These are phyloP conservation scores for Drosera spatulata DNA, from an alignment of 179 eudicot genomes.

Conservation along the genomic window DNA sequence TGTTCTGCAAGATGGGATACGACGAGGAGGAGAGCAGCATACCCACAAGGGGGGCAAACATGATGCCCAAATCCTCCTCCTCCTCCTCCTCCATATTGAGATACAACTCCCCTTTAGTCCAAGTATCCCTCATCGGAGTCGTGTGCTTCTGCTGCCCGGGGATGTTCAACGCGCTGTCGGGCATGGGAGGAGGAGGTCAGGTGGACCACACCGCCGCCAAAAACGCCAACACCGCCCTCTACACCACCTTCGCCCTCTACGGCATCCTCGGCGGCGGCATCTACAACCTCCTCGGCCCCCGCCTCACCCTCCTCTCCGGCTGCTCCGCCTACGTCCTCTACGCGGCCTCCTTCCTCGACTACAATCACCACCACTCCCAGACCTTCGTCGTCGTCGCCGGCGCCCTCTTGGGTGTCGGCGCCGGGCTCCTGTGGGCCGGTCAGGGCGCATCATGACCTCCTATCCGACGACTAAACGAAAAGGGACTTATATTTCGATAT, in stretches of 20 bases:
- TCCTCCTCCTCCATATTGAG: conserved; percentile 18
- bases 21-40: too few relatives aligned
- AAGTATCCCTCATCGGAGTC: conserved; percentile 60
- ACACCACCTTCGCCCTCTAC: conserved; percentile 74
- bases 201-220: conserved; percentile 81
- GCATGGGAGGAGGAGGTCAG: conserved; percentile 99
- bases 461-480: conserved; percentile 62
- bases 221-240: conserved; percentile 93
- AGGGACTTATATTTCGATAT: conserved; percentile 70
- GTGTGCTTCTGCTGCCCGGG: conserved; percentile 97
- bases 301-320: conserved; percentile 48
- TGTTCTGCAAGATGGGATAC: too few relatives aligned
- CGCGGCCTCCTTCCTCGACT: conserved; percentile 65
- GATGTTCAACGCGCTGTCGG: conserved; percentile 89
- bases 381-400: conserved; percentile 61
- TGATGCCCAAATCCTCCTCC: too few relatives aligned
- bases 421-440: conserved; percentile 92
- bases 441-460: conserved; percentile 97
- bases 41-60: too few relatives aligned
- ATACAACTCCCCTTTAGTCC: conserved; percentile 72
- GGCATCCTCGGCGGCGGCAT: conserved; percentile 90
- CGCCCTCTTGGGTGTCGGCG: conserved; percentile 72
- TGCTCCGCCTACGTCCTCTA: conserved; percentile 73
- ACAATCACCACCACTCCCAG: conserved; percentile 61
- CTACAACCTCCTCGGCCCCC: conserved; percentile 81